Evolutionary conservation across 192 early-diverging fungal genomes (phyloP), one percentile per base, ranked within the genome.

Genomic region (Phycomyces blakesleeanus): DNA sequence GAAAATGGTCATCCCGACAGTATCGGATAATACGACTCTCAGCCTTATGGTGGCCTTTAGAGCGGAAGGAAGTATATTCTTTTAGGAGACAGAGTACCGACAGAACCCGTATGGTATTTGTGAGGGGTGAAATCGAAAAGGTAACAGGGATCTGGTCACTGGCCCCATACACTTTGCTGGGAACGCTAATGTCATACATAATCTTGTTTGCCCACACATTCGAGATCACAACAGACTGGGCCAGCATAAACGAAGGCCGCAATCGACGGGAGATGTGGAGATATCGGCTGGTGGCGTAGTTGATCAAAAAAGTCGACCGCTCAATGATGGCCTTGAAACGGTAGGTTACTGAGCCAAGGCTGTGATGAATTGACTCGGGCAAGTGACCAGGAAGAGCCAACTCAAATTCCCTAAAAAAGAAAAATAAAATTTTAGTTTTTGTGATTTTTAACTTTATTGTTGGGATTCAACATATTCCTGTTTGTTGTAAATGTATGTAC

Each of bases 201-300:
- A 86, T 61, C 64, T 84, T 83, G 51, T 74, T 56, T 15, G 64
- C 70, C 86, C 86, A 88, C 11, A 72, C 64, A 67, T 83, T 84
- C 3, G 78, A 65, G n/a, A 84, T 80, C 5, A 74, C 68, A 37
- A 82, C 55, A 39, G 77, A 68, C 24, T 79, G 74, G 54, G 76
- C 40, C 9, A 67, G 68, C 0, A 78, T 55, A 10, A 76, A 78
- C 0, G 78, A 74, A 3, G 79, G 71, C 12, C 77, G 59, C 15
- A 79, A 63, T 16, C 72, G 68, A 29, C 86, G 74, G 29, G 71
- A 73, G 10, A 88, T 49, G 15, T 51, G 42, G 9, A 88, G 52
- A 6, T 66, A 44, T 4, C 52, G 5, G 16, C 63, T 51, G 4
- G 75, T 62, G 0, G 49, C 29, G 24, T 79, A 64, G 55, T 86